Conservation (phyloP, 179 eudicot species). For the Silene vulgaris region DNA sequence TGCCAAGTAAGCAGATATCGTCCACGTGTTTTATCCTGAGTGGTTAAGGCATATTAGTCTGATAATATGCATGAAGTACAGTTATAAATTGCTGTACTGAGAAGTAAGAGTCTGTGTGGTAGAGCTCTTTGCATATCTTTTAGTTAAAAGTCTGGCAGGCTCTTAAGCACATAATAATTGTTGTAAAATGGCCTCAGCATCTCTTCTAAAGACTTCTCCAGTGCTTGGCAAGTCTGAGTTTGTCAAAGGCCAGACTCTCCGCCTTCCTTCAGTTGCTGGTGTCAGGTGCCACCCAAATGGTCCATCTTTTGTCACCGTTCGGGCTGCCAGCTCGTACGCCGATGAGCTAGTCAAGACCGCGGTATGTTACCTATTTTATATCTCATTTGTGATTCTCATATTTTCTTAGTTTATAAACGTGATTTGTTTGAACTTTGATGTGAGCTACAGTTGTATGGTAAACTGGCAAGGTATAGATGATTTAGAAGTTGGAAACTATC, state of each 20-base stretch:
- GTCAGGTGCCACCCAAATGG: conserved; percentile 49
- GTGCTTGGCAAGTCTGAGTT: conserved; percentile 74
- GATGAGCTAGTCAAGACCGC: conserved; percentile 88
- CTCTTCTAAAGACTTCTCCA: conserved; percentile 64
- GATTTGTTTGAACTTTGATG: not conserved
- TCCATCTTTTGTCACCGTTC: conserved; percentile 39
- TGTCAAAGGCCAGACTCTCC: conserved; percentile 70
- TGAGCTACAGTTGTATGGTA: not conserved
- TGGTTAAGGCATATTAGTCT: conserved; percentile 33
- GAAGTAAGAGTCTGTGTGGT: conserved; percentile 45
- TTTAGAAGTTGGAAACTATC: not conserved
- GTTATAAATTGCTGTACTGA: conserved; percentile 29
- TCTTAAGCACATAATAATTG: conserved; percentile 13
- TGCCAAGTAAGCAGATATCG: conserved; percentile 41
- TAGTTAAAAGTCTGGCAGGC: conserved; percentile 18
- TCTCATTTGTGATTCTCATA: not conserved
- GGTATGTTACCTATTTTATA: conserved; percentile 32
- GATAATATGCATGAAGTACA: conserved; percentile 27
- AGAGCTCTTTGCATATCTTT: conserved; percentile 28
- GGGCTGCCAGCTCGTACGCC: conserved; percentile 60
- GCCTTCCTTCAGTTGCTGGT: conserved; percentile 39
- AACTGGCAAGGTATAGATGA: not conserved
- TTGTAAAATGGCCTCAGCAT: conserved; percentile 63
- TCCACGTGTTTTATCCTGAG: conserved; percentile 44
- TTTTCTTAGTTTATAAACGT: not conserved